A percentile compares a stretch with the other conserved stretches of the same genome.
Conservation (phyloP, 2,329 filamentous ascomycete genomes). For the Lecanicillium sp. region DNA sequence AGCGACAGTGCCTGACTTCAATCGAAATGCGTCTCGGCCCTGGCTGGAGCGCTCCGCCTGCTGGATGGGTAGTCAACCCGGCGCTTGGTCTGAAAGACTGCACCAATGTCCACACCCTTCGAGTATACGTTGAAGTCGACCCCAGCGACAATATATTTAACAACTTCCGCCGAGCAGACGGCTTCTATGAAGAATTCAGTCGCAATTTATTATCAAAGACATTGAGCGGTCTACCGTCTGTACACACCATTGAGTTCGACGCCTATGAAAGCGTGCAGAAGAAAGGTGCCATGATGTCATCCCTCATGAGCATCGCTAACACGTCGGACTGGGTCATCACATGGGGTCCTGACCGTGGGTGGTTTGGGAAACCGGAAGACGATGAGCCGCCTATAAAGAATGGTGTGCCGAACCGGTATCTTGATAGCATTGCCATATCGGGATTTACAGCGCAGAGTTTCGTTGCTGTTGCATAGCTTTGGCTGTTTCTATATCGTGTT, state of each 20-base stretch:
- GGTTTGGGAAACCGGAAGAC: conserved; percentile 46
- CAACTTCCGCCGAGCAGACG: conserved; percentile 58
- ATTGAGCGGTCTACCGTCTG: conserved; percentile 48
- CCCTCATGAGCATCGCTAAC: conserved; percentile 47
- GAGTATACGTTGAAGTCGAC: conserved; percentile 67
- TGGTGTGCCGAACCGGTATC: conserved; percentile 7
- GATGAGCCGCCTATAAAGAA: conserved; percentile 14
- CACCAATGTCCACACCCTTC: conserved; percentile 50
- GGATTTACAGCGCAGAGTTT: conserved; percentile 9
- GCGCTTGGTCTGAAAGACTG: conserved; percentile 60
- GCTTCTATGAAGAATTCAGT: conserved; percentile 66
- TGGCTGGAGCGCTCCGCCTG: conserved; percentile 64
- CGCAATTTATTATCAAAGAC: conserved; percentile 50
- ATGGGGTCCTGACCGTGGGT: conserved; percentile 64
- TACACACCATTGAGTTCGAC: conserved; percentile 62
- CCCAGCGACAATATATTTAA: conserved; percentile 62
- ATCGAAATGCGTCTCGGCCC: conserved; percentile 68
- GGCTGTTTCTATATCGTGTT: too few species aligned
- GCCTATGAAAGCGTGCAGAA: conserved; percentile 61
- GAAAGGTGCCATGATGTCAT: conserved; percentile 57
- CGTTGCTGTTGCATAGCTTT: conserved; percentile 10
- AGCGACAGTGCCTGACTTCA: conserved; percentile 54
- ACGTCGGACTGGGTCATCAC: conserved; percentile 46
- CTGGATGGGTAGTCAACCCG: conserved; percentile 62
- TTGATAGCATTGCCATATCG: conserved; percentile 3